Conservation (phyloP, 148 eudicot species). For the Nepenthes mirabilis region DNA sequence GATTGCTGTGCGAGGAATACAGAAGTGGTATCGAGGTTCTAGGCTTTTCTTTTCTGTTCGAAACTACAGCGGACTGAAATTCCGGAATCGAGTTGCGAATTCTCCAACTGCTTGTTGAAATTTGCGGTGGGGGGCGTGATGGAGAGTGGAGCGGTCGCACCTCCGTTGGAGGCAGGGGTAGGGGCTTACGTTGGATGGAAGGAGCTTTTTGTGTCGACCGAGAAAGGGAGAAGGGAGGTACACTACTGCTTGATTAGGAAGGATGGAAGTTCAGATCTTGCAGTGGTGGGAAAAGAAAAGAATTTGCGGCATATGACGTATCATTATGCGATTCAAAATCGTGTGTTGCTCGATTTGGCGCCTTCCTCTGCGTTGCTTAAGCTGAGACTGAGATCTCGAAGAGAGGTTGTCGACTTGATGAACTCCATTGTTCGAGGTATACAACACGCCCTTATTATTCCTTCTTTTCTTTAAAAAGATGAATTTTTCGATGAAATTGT, state of each 20-base stretch:
- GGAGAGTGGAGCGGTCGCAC: conserved; percentile 9
- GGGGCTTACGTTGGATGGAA: conserved; percentile 50
- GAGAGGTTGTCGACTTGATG: conserved; percentile 70
- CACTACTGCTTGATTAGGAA: conserved; percentile 41
- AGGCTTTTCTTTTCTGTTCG: too few relatives aligned
- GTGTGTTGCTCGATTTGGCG: conserved; percentile 14
- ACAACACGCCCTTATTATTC: not conserved
- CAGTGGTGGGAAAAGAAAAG: conserved; percentile 65
- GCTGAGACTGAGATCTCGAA: conserved; percentile 52
- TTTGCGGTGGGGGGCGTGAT: conserved; percentile 1
- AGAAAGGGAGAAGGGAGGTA: conserved; percentile 47
- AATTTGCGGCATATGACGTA: conserved; percentile 38
- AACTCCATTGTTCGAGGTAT: conserved; percentile 43
- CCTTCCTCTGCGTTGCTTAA: conserved; percentile 12
- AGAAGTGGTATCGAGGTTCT: too few relatives aligned
- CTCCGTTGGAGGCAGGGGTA: conserved; percentile 7
- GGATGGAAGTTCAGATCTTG: conserved; percentile 58
- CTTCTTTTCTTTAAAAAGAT: not conserved
- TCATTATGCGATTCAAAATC: conserved; percentile 12
- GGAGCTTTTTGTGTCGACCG: conserved; percentile 42
- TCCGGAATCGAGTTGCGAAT: not conserved
- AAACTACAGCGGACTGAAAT: too few relatives aligned
- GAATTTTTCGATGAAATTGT: not conserved
- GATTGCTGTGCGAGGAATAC: too few relatives aligned
- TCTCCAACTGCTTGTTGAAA: not conserved